Evolutionary conservation across 345 rosid species (phyloP).

Genomic region (Eucalyptus brandiana): DNA sequence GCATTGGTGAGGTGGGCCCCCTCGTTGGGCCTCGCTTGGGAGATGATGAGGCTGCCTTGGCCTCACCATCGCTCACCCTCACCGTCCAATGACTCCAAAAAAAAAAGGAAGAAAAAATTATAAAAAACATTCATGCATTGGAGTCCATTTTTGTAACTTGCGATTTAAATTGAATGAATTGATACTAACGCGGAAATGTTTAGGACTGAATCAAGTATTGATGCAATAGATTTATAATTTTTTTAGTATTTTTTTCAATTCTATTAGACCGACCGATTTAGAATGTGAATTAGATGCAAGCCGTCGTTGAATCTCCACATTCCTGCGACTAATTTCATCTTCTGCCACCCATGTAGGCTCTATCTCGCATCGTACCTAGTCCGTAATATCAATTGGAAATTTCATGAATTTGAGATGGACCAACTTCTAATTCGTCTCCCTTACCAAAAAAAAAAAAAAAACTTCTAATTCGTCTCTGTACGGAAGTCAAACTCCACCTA

Average conservation of each 20-base stretch:
- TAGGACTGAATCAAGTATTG: accelerated
- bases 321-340: not conserved
- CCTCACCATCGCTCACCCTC: not conserved
- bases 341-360: not conserved
- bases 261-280: accelerated
- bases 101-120: too few relatives aligned
- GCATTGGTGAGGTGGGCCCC: too few relatives aligned
- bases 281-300: too few relatives aligned
- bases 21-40: too few relatives aligned
- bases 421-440: not conserved
- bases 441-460: too few relatives aligned
- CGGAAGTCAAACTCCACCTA: too few relatives aligned
- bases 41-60: too few relatives aligned
- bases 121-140: too few relatives aligned
- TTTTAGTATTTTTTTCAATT: accelerated
- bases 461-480: accelerated
- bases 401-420: not conserved
- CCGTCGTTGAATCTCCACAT: accelerated
- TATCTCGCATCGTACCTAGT: not conserved
- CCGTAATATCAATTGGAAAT: not conserved
- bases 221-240: too few relatives aligned
- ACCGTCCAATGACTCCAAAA: not conserved
- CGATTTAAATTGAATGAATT: too few relatives aligned
- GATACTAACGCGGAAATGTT: accelerated
- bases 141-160: accelerated